phyloP scores from a whole-genome alignment of 2,329 filamentous ascomycete species.

The Proliferodiscus dingleyae region DNA sequence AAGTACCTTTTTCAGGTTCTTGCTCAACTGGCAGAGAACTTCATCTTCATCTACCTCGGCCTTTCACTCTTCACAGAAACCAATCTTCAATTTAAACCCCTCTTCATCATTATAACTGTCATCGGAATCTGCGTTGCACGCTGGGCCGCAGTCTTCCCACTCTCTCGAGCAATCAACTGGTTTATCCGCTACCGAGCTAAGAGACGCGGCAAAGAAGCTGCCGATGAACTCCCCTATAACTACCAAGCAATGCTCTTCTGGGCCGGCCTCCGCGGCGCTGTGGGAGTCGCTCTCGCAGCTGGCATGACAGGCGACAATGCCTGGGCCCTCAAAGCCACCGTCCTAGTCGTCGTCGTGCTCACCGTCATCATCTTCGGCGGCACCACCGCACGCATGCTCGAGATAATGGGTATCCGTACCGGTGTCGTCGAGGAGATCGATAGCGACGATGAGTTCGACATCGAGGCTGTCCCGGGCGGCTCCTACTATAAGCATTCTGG shows the following conservation, averaged over 20 bases:
- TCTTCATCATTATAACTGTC: slow-evolving; percentile 90
- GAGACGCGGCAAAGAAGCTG: slow-evolving; percentile 67
- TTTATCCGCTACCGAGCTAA: slow-evolving; percentile 82
- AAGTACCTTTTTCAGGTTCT: slow-evolving; percentile 97
- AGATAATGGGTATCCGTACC: slow-evolving; percentile 93
- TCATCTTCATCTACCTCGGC: slow-evolving; percentile 98
- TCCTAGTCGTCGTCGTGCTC: slow-evolving; percentile 94
- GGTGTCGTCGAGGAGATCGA: slow-evolving; percentile 96
- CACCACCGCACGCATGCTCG: slow-evolving; percentile 94
- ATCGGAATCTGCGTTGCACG: slow-evolving; percentile 87
- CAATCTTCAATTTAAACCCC: slow-evolving; percentile 82
- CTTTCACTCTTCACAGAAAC: slow-evolving; percentile 91
- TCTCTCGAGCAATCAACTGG: slow-evolving; percentile 86
- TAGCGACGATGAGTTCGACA: slow-evolving; percentile 97
- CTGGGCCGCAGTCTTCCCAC: slow-evolving; percentile 91
- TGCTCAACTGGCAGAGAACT: slow-evolving; percentile 94
- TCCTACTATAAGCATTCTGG: slow-evolving; percentile 71
- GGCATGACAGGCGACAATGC: slow-evolving; percentile 78
- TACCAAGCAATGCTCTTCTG: slow-evolving; percentile 99
- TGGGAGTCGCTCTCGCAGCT: slow-evolving; percentile 90
- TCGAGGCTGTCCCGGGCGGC: slow-evolving; percentile 44
- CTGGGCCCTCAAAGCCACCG: slow-evolving; percentile 81
- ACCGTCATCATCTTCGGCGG: slow-evolving; percentile 99
- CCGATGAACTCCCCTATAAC: slow-evolving; percentile 86
- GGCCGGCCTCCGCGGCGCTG: slow-evolving; percentile 91